Percentiles rank a stretch among this genome's conserved stretches.
Conservation (phyloP, 305 asterid genomes). For the Fraxinus floribunda region DNA sequence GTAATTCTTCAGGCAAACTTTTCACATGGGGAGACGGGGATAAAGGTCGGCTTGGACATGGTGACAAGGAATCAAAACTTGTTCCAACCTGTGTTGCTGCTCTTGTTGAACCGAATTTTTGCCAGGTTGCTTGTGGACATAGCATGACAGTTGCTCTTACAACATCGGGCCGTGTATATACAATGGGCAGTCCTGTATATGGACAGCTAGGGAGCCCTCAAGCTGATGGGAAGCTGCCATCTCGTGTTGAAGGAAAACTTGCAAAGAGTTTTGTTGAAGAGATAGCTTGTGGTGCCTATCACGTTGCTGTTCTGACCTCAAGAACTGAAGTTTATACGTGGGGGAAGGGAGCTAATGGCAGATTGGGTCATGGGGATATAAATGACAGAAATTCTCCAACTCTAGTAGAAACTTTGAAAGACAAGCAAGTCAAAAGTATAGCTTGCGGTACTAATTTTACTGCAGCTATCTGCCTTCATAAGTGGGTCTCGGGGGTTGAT, state of each 20-base stretch:
- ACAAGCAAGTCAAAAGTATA: conserved; percentile 72
- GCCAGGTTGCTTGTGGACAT: conserved; percentile 75
- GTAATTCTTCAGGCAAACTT: conserved; percentile 51
- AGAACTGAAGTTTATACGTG: conserved; percentile 83
- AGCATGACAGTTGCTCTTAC: conserved; percentile 65
- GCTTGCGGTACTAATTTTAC: conserved; percentile 83
- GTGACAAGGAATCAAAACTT: conserved; percentile 64
- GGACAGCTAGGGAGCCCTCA: conserved; percentile 84
- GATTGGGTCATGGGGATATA: conserved; percentile 80
- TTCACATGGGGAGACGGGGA: conserved; percentile 98
- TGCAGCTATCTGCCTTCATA: conserved; percentile 77
- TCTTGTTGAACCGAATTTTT: conserved; percentile 73
- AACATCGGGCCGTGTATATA: conserved; percentile 85
- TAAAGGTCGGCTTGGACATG: conserved; percentile 73
- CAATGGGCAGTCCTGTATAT: conserved; percentile 62
- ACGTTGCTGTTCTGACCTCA: conserved; percentile 73
- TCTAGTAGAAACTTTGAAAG: conserved; percentile 73
- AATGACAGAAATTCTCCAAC: conserved; percentile 75
- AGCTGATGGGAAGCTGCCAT: conserved; percentile 66
- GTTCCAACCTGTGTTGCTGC: conserved; percentile 72
- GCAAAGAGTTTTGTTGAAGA: conserved; percentile 89
- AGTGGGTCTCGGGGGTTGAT: conserved; percentile 90
- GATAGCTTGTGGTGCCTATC: conserved; percentile 69
- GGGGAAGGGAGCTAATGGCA: conserved; percentile 88
- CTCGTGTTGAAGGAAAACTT: conserved; percentile 67